A percentile compares a stretch with the other conserved stretches of the same genome.
Conservation (phyloP, 179 eudicot species). For the Patellifolia procumbens region DNA sequence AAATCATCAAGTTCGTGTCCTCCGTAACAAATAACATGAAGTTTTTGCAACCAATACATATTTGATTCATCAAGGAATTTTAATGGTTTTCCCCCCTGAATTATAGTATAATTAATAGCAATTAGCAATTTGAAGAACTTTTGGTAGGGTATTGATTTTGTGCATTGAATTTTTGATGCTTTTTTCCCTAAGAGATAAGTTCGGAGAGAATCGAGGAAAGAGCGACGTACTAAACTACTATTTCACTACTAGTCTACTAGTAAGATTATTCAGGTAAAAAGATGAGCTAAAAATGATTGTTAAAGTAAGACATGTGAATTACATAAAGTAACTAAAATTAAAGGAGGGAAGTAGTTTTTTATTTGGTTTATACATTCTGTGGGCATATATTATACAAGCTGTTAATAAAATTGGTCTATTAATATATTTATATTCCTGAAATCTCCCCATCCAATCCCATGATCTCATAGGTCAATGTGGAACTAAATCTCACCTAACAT, state of each 20-base stretch:
- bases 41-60: neutral
- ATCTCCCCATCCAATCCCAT: neutral
- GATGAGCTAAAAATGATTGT: too few relatives aligned
- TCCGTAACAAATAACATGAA: neutral
- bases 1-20: neutral
- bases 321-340: too few relatives aligned
- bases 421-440: neutral
- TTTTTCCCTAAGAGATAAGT: neutral
- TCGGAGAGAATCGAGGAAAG: constrained; percentile 8
- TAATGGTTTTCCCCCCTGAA: neutral
- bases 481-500: neutral
- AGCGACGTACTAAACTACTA: neutral
- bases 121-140: neutral
- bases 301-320: too few relatives aligned
- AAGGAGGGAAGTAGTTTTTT: too few relatives aligned
- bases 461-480: neutral
- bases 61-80: neutral
- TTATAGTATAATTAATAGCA: neutral
- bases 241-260: too few relatives aligned
- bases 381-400: neutral
- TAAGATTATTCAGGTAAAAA: neutral
- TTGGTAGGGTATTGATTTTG: neutral
- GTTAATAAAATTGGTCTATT: neutral
- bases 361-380: neutral
- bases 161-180: neutral